A percentile compares a stretch with the other conserved stretches of the same genome.
Conservation (phyloP, 2,329 filamentous ascomycete species). For the Epichloe glyceriae region DNA sequence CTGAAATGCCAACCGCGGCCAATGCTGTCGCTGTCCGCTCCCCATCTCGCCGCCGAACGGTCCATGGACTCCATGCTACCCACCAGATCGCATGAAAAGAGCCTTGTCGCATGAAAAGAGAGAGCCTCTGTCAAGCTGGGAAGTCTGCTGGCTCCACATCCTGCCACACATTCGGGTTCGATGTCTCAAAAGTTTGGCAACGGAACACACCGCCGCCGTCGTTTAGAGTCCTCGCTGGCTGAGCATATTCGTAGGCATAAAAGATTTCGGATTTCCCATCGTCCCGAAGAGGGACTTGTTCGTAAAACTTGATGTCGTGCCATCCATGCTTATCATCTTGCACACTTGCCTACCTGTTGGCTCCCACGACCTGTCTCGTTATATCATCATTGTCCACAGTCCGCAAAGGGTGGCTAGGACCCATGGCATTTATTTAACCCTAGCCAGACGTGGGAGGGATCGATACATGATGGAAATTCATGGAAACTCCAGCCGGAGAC, state of each 20-base stretch:
- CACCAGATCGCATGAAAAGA: background rate
- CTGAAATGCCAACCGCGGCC: background rate
- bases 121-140: background rate
- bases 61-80: background rate
- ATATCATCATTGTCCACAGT: background rate
- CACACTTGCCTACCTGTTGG: too few species aligned
- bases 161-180: background rate
- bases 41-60: background rate
- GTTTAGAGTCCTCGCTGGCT: background rate
- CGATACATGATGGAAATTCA: background rate
- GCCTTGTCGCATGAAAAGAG: background rate
- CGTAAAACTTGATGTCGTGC: background rate
- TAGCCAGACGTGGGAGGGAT: background rate
- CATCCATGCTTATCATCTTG: background rate
- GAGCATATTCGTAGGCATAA: background rate
- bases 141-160: background rate
- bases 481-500: background rate
- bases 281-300: background rate
- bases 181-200: background rate
- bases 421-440: background rate
- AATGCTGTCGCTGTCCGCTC: background rate
- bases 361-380: background rate
- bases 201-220: background rate
- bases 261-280: background rate
- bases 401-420: background rate